These are phyloP conservation scores for Fusarium marasasianum DNA, from an alignment of 2,329 filamentous ascomycete genomes.

Conservation along the genomic window DNA sequence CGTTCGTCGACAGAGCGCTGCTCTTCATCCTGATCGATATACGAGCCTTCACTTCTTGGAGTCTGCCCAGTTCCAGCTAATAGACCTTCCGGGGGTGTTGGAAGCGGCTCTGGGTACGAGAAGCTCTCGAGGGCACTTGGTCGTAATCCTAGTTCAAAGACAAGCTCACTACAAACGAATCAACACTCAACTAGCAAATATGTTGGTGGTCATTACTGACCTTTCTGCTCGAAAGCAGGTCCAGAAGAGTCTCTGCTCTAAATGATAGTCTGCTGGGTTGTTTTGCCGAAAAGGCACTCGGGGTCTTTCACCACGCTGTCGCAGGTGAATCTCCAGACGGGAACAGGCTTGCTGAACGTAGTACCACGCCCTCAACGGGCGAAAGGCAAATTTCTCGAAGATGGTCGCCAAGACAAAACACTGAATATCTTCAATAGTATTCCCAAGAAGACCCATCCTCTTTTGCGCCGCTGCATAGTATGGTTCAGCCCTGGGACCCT, in stretches of 20 bases:
- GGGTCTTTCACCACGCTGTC: background rate
- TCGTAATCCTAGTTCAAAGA: constrained; percentile 7
- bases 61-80: background rate
- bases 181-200: background rate
- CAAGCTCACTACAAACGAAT: background rate
- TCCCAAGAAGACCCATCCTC: constrained; percentile 34
- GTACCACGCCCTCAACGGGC: constrained; percentile 36
- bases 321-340: constrained; percentile 11
- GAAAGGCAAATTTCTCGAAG: constrained; percentile 34
- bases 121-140: constrained; percentile 27
- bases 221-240: constrained; percentile 36
- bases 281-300: background rate
- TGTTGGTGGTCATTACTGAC: background rate
- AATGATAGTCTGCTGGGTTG: constrained; percentile 5
- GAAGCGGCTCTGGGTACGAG: constrained; percentile 33
- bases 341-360: constrained; percentile 34
- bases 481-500: constrained; percentile 11
- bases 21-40: background rate
- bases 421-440: constrained; percentile 38
- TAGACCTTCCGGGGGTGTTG: constrained; percentile 13
- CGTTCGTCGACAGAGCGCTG: constrained; percentile 6
- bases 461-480: constrained; percentile 38
- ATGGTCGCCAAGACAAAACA: constrained; percentile 38
- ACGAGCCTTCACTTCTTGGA: background rate
- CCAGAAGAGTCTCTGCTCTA: constrained; percentile 38